Evolutionary conservation across 2,329 filamentous ascomycete genomes (phyloP), one percentile per base, ranked within the genome.

Genomic region (Neoscytalidium dimidiatum): DNA sequence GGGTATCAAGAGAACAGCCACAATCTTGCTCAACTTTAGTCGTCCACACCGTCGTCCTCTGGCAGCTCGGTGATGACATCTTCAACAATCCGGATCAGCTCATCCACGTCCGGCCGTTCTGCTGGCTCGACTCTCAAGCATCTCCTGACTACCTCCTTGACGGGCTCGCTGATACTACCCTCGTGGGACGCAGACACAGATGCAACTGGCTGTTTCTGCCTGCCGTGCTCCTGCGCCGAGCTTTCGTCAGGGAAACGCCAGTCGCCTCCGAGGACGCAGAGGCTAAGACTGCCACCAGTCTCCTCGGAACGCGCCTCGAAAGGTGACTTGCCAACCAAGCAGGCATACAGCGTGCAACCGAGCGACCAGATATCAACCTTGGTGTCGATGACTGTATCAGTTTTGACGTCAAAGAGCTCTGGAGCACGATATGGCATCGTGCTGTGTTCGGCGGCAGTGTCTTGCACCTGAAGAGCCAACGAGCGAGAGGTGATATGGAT

Each of bases 381-480:
- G 13, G 94, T 96, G 79, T 98, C 95, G 73, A 99, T 90, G 58
- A 92, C 87, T 56, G 90, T 89, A 68, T 92, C 94, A 3, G 93
- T 97, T 80, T 96, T 96, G 64, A 98, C 95, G 77, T 99, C 95
- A 78, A 99, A 99, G 67, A 99, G 88, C 79, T 99, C 95, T 0
- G 95, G 95, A 1, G 95, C 95, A 66, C 95, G 92, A 81, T 99
- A 99, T 0, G 95, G 94, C 94, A 99, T 98, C 44, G 95, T 99
- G 69, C 90, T 94, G 83, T 98, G 94, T 78, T 99, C 95, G 63
- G 94, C 95, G 23, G 95, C 95, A 44, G 88, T 91, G 78, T 99
- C 95, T 80, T 98, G 95, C 38, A 96, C 91, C 62, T 94, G 92
- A 53, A 99, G 87, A 49, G 95, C 95, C 63, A 96, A 85, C 2